Percentiles rank a stretch among this genome's conserved stretches.
Conservation (phyloP, 805 yeast species). For the Ogataea minuta region DNA sequence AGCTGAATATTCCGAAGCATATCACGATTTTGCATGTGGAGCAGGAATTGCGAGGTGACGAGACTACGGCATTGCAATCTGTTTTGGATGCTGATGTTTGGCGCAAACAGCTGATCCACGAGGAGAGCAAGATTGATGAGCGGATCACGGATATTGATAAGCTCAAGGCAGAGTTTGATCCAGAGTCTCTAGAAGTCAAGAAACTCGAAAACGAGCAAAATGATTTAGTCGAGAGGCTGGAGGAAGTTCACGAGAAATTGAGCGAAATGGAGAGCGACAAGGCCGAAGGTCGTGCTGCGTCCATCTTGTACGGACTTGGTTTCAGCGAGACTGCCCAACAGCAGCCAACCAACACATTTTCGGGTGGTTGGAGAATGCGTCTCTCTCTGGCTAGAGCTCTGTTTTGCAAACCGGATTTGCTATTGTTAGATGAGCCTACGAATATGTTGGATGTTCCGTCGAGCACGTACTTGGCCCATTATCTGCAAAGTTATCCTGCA, state of each 20-base stretch:
- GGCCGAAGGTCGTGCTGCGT: constrained; percentile 96
- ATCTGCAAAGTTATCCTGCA: constrained; percentile 84
- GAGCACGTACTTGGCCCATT: constrained; percentile 87
- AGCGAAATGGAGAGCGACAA: constrained; percentile 95
- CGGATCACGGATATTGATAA: constrained; percentile 73
- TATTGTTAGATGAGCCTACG: constrained; percentile 96
- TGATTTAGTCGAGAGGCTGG: constrained; percentile 75
- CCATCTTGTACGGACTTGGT: constrained; percentile 89
- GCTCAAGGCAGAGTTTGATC: constrained; percentile 69
- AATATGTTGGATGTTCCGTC: constrained; percentile 99
- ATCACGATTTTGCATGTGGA: constrained; percentile 95
- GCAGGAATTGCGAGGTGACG: constrained; percentile 95
- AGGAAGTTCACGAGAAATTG: constrained; percentile 77
- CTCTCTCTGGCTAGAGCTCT: constrained; percentile 95
- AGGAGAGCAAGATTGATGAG: constrained; percentile 70
- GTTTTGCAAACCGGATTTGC: constrained; percentile 93
- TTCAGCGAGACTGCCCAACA: constrained; percentile 85
- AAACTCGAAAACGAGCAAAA: constrained; percentile 87
- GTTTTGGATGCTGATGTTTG: constrained; percentile 99
- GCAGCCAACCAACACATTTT: constrained; percentile 82
- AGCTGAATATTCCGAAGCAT: constrained; percentile 89
- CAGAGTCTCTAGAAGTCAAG: constrained; percentile 67
- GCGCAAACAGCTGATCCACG: constrained; percentile 84
- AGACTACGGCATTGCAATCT: constrained; percentile 83
- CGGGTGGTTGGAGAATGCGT: constrained; percentile 99